phyloP scores from a whole-genome alignment of 306 rosid genomes.

The Dryas octopetala region DNA sequence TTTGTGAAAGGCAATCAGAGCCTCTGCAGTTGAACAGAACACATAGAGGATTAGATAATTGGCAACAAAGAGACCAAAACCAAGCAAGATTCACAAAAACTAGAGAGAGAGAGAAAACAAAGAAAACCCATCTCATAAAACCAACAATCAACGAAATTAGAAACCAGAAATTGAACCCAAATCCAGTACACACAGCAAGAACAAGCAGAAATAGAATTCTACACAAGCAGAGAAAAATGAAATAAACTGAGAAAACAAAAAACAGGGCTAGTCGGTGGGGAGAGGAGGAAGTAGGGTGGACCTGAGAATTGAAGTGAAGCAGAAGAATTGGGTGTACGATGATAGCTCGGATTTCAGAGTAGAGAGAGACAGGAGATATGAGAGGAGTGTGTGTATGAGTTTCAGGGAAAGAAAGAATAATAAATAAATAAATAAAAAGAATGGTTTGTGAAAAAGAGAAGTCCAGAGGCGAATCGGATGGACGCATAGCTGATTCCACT shows the following conservation, averaged over 20 bases:
- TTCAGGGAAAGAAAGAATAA: conserved; percentile 5
- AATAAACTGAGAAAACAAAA: not conserved
- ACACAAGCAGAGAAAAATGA: not conserved
- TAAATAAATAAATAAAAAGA: not conserved
- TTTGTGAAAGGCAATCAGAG: not conserved
- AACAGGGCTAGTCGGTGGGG: no score
- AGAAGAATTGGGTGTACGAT: not conserved
- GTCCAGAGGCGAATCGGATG: conserved; percentile 27
- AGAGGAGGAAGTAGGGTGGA: not conserved
- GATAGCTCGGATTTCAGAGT: conserved; percentile 30
- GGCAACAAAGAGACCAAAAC: not conserved
- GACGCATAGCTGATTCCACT: not conserved
- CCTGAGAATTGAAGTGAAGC: not conserved
- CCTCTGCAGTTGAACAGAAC: conserved; percentile 8
- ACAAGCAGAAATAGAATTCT: not conserved
- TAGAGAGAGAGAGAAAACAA: not conserved
- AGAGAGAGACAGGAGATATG: conserved; percentile 32
- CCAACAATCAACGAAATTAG: not conserved
- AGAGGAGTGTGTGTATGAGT: conserved; percentile 21
- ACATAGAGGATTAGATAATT: not conserved
- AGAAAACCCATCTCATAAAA: not conserved
- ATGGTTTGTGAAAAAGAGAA: no score
- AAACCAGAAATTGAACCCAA: conserved; percentile 4
- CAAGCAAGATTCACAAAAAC: conserved; percentile 1
- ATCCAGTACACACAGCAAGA: not conserved